Evolutionary conservation across 352 stramenopile genomes (phyloP), one percentile per base, ranked within the genome.

Genomic region (Pythium dissotocum): DNA sequence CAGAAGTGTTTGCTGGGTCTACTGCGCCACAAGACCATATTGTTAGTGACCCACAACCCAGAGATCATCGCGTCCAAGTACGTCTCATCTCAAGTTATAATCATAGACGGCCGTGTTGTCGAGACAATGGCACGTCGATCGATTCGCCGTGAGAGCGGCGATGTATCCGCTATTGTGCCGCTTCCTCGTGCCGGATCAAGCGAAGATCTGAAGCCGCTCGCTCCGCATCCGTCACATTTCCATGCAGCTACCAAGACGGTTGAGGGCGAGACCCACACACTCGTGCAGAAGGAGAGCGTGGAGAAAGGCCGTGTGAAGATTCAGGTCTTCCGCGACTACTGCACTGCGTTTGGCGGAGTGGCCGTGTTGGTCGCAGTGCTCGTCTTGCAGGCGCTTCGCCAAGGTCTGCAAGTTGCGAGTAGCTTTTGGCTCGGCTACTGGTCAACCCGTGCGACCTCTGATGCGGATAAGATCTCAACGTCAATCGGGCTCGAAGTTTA

Each of bases 341-440:
- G 82, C 32, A 62, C 63, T 14, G 78, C 80, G 0, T 66, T 83
- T 42, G 80, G 80, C 12, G 73, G 80, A 0, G 73, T 85, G 18
- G 61, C 66, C 0, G 65, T 85, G 10, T 48, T 80, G 1, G 36
- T 67, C 30, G 13, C 79, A 12, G 64, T 88, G 18, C 48, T 88
- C 21, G 52, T 82, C 35, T 78, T 82, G 6, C 97, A 94, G 61
- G 63, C 76, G 4, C 28, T 82, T 9, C 94, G 87, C 64, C 89
- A 98, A 63, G 73, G 54, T 9, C 61, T 97, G 2, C 82, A 85
- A 59, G 83, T 98, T 16, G 54, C 72, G 7, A 94, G 85, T n/a
- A 90, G 92, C 61, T 98, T 93, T 72, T 98, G 91, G 87, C 69
- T 99, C 12, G 90, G 90, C 7, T 80, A 81, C 36, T 98, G 94